Base-by-base conservation (phyloP, 768 basidiomycete genomes). In the Galerina marginata region DNA sequence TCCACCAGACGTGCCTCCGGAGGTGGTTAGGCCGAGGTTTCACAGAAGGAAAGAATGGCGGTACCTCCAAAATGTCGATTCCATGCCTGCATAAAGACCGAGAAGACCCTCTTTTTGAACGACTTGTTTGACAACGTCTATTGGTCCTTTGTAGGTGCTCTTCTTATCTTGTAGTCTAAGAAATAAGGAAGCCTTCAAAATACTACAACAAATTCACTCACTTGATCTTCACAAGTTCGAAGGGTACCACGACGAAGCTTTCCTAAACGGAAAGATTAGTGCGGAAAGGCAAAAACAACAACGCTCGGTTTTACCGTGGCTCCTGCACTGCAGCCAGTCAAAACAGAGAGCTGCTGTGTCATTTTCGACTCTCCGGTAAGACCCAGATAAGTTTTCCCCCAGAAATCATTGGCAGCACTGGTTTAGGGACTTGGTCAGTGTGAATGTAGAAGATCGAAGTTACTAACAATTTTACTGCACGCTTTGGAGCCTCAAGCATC, bases 61-160 rank as follows among this genome's bases (percentile, higher is more conserved):
- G 38, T 56, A 92, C 93, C 96, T 86, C 96, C 96, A 98, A 78
- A 98, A 96, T 2, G 96, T 99, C 11, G 94, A 86, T 72, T 99
- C 97, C 91, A 99, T 96, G 38, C 97, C 96, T 23, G 87, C 87
- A 70, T 98, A 98, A 25, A 98, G 76, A 16, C 94, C 96, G 0
- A 98, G 76, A 4, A 91, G 51, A 29, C 96, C 96, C 37, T 93
- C 88, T 60, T 88, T 90, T 66, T 73, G 81, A 49, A 97, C 73
- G 29, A 95, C 81, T 66, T 93, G 87, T 65, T 83, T 88, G 15
- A 99, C 84, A 14, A 96, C 96, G 60, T 96, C 96, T 72, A 95
- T 83, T 0, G 97, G 96, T 3, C 97, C 96, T 25, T 87, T 87
- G 77, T 89, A 99, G 1, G 89, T 93, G 64, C 92, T 93, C 25